Percentiles rank a stretch among this genome's conserved stretches.
These are phyloP conservation scores for Eucalyptus cloeziana DNA, from an alignment of 345 rosid genomes.

Conservation along the genomic window DNA sequence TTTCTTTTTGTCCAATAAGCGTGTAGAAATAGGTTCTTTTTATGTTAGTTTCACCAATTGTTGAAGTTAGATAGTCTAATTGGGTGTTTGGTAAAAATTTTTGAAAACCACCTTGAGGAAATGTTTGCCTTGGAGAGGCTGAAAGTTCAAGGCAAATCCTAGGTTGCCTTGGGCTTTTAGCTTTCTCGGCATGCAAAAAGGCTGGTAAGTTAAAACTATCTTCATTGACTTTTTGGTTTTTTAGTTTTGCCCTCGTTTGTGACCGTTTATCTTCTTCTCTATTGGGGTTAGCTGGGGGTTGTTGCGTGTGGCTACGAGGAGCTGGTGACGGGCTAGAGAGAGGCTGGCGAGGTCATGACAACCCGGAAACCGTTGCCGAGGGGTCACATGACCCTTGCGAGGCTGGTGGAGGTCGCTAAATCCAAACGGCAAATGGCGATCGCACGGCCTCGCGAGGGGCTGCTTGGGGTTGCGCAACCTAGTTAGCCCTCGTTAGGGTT, in stretches of 20 bases:
- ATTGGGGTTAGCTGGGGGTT: rapidly evolving
- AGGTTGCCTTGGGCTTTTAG: rapidly evolving
- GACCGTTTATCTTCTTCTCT: rapidly evolving
- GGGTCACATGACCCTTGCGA: rapidly evolving
- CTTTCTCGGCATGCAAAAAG: too few relatives aligned
- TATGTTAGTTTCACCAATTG: neutral
- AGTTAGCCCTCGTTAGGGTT: rapidly evolving
- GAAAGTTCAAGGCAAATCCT: rapidly evolving
- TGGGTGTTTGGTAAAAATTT: rapidly evolving
- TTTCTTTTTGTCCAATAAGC: neutral
- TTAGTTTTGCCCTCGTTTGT: rapidly evolving
- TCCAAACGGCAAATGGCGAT: rapidly evolving
- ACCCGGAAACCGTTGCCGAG: rapidly evolving
- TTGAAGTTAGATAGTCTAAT: neutral
- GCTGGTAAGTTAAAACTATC: too few relatives aligned
- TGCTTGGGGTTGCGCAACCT: rapidly evolving
- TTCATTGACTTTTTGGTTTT: too few relatives aligned
- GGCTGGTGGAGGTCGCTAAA: rapidly evolving
- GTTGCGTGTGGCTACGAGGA: too few relatives aligned
- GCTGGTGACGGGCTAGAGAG: rapidly evolving
- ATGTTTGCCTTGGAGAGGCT: rapidly evolving
- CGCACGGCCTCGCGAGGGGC: rapidly evolving
- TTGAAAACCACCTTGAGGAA: rapidly evolving
- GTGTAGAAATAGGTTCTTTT: neutral
- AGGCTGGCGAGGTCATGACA: rapidly evolving